Conservation (phyloP, 1,139 yeast species). For the Geotrichum citri-aurantii region DNA sequence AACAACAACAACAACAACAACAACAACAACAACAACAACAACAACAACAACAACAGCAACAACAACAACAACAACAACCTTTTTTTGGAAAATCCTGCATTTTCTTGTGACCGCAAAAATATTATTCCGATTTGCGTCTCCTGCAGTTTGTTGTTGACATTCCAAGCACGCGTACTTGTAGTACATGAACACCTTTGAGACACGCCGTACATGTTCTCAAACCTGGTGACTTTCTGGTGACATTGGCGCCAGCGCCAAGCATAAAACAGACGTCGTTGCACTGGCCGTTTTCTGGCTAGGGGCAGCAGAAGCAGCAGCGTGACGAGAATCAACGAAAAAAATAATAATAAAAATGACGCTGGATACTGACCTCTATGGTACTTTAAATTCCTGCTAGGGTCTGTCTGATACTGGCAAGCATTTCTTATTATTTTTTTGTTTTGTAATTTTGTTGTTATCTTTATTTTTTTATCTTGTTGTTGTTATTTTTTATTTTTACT, state of each 20-base stretch:
- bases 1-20: too few relatives aligned
- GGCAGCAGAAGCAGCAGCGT: not conserved
- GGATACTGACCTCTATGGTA: too few relatives aligned
- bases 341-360: too few relatives aligned
- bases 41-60: too few relatives aligned
- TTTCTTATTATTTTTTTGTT: not conserved
- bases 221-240: not conserved
- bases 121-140: not conserved
- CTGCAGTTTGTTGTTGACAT: not conserved
- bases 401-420: not conserved
- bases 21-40: too few relatives aligned
- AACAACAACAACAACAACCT: too few relatives aligned
- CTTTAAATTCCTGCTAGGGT: not conserved
- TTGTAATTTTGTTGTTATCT: not conserved
- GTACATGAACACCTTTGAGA: not conserved
- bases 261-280: not conserved
- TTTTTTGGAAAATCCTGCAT: too few relatives aligned
- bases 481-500: too few relatives aligned
- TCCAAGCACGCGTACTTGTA: not conserved
- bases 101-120: too few relatives aligned
- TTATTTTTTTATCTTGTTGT: not conserved
- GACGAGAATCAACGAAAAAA: not conserved
- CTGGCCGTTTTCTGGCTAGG: not conserved
- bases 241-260: too few relatives aligned
- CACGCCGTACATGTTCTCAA: not conserved